These are phyloP conservation scores for Penicillium frequentans DNA, from an alignment of 2,329 filamentous ascomycete genomes.

Conservation along the genomic window DNA sequence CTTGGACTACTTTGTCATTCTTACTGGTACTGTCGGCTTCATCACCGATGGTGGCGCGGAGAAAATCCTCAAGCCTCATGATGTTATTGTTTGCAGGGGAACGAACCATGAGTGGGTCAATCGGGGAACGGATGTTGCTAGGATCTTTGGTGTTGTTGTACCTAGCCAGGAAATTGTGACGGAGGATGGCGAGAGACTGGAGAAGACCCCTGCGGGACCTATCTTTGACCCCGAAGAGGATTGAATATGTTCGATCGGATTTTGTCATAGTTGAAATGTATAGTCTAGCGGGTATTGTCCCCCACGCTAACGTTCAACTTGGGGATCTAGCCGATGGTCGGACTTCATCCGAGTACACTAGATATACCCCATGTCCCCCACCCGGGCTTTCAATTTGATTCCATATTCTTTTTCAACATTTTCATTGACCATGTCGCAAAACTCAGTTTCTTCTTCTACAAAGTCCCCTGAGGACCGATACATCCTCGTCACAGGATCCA, in stretches of 20 bases:
- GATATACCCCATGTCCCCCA: not conserved
- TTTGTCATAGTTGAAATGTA: not conserved
- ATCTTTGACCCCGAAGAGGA: conserved; percentile 22
- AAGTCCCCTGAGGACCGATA: conserved; percentile 4
- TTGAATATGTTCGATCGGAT: not conserved
- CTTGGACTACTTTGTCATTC: conserved; percentile 31
- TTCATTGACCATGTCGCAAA: not conserved
- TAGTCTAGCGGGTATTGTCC: not conserved
- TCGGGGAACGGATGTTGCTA: conserved; percentile 36
- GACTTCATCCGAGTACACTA: not conserved
- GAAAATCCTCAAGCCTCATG: conserved; percentile 27
- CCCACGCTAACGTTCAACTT: not conserved
- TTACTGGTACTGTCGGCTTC: conserved; percentile 26
- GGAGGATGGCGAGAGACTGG: conserved; percentile 38
- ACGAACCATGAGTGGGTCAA: conserved; percentile 50
- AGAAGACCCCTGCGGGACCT: conserved; percentile 30
- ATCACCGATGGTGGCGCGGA: conserved; percentile 29
- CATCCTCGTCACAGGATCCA: conserved; percentile 29
- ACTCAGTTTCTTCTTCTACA: not conserved
- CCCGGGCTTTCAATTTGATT: not conserved
- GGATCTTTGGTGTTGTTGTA: conserved; percentile 44
- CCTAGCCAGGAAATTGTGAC: conserved; percentile 43
- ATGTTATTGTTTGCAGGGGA: conserved; percentile 37
- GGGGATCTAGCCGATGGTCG: not conserved
- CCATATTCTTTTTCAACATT: not conserved